Evolutionary conservation across 495 filamentous ascomycete species (phyloP), one percentile per base, ranked within the genome.

Genomic region (Halenospora varia): DNA sequence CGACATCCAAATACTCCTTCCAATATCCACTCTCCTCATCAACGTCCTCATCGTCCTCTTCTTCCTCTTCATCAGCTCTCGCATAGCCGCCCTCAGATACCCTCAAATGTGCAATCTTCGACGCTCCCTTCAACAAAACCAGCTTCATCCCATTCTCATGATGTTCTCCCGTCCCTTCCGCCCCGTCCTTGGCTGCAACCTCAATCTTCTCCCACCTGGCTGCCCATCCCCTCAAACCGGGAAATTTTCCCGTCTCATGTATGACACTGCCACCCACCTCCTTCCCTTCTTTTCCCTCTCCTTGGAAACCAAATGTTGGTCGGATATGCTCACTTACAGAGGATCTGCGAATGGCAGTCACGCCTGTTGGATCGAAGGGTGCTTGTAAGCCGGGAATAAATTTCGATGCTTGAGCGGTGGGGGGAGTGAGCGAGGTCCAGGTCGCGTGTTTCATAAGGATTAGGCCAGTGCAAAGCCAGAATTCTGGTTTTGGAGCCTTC

Each of bases 241-340:
- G 61, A 57, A 45, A 64, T 22, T 64, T 64, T 18, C 61, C 61
- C 1, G 61, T 64, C 57, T 64, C 61, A 26, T 57, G 57, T 9
- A 64, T 55, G 2, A 53, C 54, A 2, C 42, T 53, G 1, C 61
- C 57, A 0, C 42, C 10, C 40, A 56, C 46, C 4, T 57, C 25
- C 22, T 60, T 53, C 25, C 51, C 44, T 0, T 42, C 45, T 1
- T 54, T 45, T 1, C 41, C 48, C 18, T 51, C 56, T 20, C 4
- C 42, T 13, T 52, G n/a, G 15, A 51, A 53, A 6, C 61, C 61
- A 24, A 64, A 40, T 0, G 44, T 39, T 2, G 61, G 61, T 20
- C 26, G 40, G 22, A 64, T 57, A 26, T 48, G 24, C 18, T 60
- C 61, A 25, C 61, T 64, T 15, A 60, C 57, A 1, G 48, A 53